phyloP scores from a whole-genome alignment of 169 alveolate species.

The Cardiosporidium cionae region DNA sequence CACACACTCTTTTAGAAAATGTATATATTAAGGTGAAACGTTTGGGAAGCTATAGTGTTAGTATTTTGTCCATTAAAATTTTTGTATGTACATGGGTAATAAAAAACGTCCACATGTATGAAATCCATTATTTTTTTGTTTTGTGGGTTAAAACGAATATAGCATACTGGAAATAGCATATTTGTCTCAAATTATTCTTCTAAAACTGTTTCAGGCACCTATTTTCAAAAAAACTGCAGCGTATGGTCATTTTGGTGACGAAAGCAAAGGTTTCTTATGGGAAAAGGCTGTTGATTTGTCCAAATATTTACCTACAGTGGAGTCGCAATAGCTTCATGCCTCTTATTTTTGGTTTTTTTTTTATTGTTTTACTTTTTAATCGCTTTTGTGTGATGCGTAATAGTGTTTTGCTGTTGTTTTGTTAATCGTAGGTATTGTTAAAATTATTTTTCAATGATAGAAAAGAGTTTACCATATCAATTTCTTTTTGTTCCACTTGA shows the following conservation, averaged over 20 bases:
- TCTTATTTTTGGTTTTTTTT: no score
- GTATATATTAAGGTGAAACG: not conserved
- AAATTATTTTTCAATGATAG: no score
- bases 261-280: conserved; percentile 84
- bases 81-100: not conserved
- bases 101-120: not conserved
- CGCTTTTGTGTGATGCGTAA: no score
- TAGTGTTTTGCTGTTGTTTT: no score
- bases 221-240: conserved; percentile 84
- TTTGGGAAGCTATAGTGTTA: not conserved
- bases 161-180: not conserved
- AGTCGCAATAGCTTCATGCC: no score
- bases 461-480: no score
- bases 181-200: not conserved
- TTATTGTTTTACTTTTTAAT: no score
- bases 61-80: no score
- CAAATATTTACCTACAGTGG: not conserved
- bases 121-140: not conserved
- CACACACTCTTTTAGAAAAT: not conserved
- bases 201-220: conserved; percentile 42
- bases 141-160: not conserved
- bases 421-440: no score
- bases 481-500: no score
- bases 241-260: conserved; percentile 98
- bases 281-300: conserved; percentile 71